Base-by-base conservation (phyloP, 164 flowering plant species). In the Magnolia sinica region DNA sequence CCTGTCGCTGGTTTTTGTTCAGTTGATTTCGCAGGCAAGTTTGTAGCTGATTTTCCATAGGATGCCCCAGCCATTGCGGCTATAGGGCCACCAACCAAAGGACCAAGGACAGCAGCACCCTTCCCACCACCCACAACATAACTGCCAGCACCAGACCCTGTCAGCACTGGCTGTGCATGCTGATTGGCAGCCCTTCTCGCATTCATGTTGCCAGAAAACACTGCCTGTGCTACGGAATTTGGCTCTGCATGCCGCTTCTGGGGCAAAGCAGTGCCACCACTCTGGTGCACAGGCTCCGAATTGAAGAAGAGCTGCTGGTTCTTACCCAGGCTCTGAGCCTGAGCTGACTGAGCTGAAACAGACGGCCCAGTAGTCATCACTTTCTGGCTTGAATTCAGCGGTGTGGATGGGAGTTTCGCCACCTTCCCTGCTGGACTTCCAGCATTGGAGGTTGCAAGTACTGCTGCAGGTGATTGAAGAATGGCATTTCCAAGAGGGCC, bases 1-100 rank as follows among this genome's bases (percentile, higher is more conserved):
- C 75, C 75, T 73, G 75, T 61, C 2, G 73, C 37, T 18, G 73
- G 78, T 70, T 76, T 76, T 73, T 76, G 73, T 20, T 76, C 78
- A 7, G 78, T 63, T 16, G 78, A 69, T 68, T 70, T 76, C 67
- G 69, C 73, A 59, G 66, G 67, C 24, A 76, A 29, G 73, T 67
- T 76, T 13, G 73, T 23, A 20, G 72, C 78, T 13, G 78, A 45
- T 67, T 76, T 72, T 10, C 66, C 78, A 76, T 69, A 76, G 55
- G 78, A 69, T 58, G 78, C 68, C 6, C 65, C 73, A 58, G 74
- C 73, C 78, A 76, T 76, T 19, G 45, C 76, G 5, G 78, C 68
- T 27, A 76, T 64, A 1, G 73, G 49, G 19, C 68, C 20, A 45
- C 78, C 73, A 58, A 20, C 73, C 23, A 70, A n/a, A 18, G 78